A percentile compares a stretch with the other conserved stretches of the same genome.
These are phyloP conservation scores for Pseudozyma sp. DNA, from an alignment of 1,284 basidiomycete genomes.

Conservation along the genomic window DNA sequence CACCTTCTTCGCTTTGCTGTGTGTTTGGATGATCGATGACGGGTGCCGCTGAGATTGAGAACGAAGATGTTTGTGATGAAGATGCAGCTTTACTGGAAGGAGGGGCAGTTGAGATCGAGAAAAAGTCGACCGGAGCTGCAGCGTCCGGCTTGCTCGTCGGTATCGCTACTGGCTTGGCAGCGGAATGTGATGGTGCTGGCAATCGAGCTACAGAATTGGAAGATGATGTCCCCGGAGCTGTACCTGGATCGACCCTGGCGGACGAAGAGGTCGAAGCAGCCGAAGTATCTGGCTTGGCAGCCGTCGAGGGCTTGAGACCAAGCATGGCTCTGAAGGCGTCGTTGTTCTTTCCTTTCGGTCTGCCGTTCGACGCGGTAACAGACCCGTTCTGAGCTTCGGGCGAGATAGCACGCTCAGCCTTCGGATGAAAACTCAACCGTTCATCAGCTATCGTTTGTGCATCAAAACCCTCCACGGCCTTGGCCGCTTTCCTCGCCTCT, in stretches of 20 bases:
- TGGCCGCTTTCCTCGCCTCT: slow-evolving; percentile 36
- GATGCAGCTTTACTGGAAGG: slow-evolving; percentile 3
- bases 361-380: not conserved
- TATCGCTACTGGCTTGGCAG: not conserved
- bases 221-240: not conserved
- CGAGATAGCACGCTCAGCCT: not conserved
- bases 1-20: not conserved
- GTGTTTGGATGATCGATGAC: slow-evolving; percentile 22
- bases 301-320: slow-evolving; percentile 51
- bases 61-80: slow-evolving; percentile 1
- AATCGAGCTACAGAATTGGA: not conserved
- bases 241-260: not conserved
- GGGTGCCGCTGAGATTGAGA: slow-evolving; percentile 55
- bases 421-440: slow-evolving; percentile 10
- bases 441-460: slow-evolving; percentile 1
- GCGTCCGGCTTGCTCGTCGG: slow-evolving; percentile 13
- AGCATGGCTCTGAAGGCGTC: slow-evolving; percentile 68
- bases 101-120: slow-evolving; percentile 26
- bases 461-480: slow-evolving; percentile 13
- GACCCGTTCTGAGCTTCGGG: not conserved
- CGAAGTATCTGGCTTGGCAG: slow-evolving; percentile 14
- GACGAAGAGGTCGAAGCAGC: not conserved
- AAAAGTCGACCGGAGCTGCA: slow-evolving; percentile 38
- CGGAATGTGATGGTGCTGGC: not conserved
- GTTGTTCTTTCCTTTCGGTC: slow-evolving; percentile 55